A percentile compares a stretch with the other conserved stretches of the same genome.
Conservation (phyloP, 2,329 filamentous ascomycete species). For the Hymenoscyphus linearis region DNA sequence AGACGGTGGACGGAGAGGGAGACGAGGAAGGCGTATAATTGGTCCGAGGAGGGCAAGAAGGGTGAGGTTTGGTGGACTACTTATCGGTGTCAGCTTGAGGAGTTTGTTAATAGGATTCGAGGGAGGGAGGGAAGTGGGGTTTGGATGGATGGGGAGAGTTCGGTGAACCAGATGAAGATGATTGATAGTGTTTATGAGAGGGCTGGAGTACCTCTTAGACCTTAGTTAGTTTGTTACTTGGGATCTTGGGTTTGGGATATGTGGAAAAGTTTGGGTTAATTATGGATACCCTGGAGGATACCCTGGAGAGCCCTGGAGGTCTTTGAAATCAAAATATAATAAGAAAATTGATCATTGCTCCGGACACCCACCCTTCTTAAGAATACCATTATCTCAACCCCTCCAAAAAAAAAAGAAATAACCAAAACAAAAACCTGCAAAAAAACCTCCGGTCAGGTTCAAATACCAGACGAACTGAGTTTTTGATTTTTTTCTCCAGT, state of each 20-base stretch:
- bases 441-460: no score
- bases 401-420: no score
- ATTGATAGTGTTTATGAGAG: constrained; percentile 44
- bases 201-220: constrained; percentile 31
- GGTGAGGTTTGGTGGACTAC: constrained; percentile 39
- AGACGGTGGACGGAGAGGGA: constrained; percentile 20
- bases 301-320: no score
- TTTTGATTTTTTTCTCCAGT: no score
- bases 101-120: constrained; percentile 43
- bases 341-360: no score
- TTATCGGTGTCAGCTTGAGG: constrained; percentile 43
- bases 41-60: constrained; percentile 8
- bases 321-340: no score
- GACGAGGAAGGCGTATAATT: constrained; percentile 21
- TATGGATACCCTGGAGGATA: background rate
- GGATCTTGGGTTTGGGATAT: background rate
- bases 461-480: no score
- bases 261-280: background rate
- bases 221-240: background rate
- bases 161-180: constrained; percentile 40
- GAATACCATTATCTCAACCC: no score
- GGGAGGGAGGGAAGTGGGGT: constrained; percentile 34
- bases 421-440: no score
- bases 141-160: constrained; percentile 40
- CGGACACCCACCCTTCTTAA: no score